These are phyloP conservation scores for Lasiosphaeriaceae sp. DNA, from an alignment of 495 filamentous ascomycete genomes.

Conservation along the genomic window DNA sequence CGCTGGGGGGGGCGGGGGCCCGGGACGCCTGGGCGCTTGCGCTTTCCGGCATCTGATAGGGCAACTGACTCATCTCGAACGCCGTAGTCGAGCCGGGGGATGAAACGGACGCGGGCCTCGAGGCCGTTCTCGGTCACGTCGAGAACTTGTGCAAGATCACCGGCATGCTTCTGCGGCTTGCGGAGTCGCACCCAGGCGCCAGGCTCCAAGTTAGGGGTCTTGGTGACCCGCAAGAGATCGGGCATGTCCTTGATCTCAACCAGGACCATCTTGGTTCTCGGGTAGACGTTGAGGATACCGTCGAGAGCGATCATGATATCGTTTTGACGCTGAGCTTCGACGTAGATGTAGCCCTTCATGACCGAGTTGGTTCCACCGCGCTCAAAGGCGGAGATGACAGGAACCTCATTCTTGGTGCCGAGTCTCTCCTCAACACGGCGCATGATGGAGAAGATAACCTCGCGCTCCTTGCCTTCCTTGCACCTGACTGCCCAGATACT, in stretches of 20 bases:
- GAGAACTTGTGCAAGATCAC: conserved; percentile 89
- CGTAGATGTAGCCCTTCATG: conserved; percentile 93
- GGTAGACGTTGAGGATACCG: conserved; percentile 69
- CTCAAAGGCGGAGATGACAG: conserved; percentile 86
- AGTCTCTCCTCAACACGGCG: conserved; percentile 78
- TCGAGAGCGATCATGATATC: conserved; percentile 80
- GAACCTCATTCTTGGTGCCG: conserved; percentile 68
- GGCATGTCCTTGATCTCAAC: conserved; percentile 98
- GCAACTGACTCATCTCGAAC: conserved; percentile 64
- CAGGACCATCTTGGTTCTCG: conserved; percentile 72
- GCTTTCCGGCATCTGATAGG: conserved; percentile 61
- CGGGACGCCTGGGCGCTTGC: conserved; percentile 64
- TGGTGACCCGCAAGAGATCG: conserved; percentile 83
- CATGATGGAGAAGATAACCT: conserved; percentile 79
- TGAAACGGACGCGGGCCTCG: conserved; percentile 77
- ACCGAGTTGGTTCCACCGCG: conserved; percentile 63
- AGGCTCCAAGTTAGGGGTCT: conserved; percentile 78
- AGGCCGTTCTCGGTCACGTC: conserved; percentile 91
- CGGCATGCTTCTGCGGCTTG: conserved; percentile 73
- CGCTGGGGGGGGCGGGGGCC: conserved; percentile 78
- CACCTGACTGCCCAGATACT: conserved; percentile 93
- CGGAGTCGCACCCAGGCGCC: conserved; percentile 90
- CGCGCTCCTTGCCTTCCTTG: conserved; percentile 90
- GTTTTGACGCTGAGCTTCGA: conserved; percentile 81
- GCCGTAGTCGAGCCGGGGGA: conserved; percentile 91